Evolutionary conservation across 371 early-diverging fungal species (phyloP), one percentile per base, ranked within the genome.

Genomic region (Saksenaea vasiformis): DNA sequence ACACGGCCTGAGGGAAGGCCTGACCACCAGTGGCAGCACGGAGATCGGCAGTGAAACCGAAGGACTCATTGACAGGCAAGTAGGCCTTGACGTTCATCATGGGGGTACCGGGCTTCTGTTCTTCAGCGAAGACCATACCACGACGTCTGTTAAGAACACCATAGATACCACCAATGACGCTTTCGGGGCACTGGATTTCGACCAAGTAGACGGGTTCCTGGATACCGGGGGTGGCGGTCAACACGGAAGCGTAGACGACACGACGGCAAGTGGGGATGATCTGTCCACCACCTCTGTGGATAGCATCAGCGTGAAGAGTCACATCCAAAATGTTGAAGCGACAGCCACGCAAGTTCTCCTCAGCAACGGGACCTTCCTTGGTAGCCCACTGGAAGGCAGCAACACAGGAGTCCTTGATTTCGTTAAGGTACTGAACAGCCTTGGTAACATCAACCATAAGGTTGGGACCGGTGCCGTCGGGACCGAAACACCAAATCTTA

Each of bases 401-500:
- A 64, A 93, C 90, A 76, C 97, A 92, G 66, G 96, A 96, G 75
- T 99, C 99, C 91, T 99, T 99, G 85, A 99, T 96, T 91, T 99
- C 99, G 86, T 92, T 96, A 64, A 99, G 86, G 90, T 97, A 98
- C 77, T 98, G 96, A 60, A 99, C 98, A 73, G 91, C 99, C 93
- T 99, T 99, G 78, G 99, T 97, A 62, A 83, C 76, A 85, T 99
- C 98, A 58, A 99, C 97, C 67, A 99, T 76, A 56, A 98, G 63
- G 87, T 99, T 99, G 69, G 95, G 85, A 62, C 97, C 97, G 56
- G 78, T 87, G 67, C 90, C 89, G 60, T 98, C 97, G 62, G 99
- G 99, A 77, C 95, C 99, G 84, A 98, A 98, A 70, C 98, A 54
- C 97, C 99, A 97, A 77, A 99, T 96, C 90, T 96, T 97, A 81